These are phyloP conservation scores for Candida nitratophila DNA, from an alignment of 805 yeast genomes.

Conservation along the genomic window DNA sequence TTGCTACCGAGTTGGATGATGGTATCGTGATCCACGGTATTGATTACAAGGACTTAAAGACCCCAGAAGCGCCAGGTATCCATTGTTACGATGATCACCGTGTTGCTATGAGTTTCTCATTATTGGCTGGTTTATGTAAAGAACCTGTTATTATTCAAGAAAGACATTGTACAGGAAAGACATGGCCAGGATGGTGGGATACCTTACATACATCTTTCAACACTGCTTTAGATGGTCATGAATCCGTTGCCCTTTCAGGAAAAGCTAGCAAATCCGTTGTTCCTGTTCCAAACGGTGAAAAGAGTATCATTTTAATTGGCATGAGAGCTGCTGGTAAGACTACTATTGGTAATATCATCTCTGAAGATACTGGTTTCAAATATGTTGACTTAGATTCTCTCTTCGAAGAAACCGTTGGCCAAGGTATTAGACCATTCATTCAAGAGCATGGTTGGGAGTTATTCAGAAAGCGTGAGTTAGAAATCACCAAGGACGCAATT, in stretches of 20 bases:
- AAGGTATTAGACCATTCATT: slow-evolving; percentile 54
- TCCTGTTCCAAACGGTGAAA: slow-evolving; percentile 32
- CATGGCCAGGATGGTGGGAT: slow-evolving; percentile 99
- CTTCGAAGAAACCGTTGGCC: slow-evolving; percentile 48
- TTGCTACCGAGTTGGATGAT: slow-evolving; percentile 78
- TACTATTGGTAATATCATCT: slow-evolving; percentile 74
- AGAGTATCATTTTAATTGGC: slow-evolving; percentile 76
- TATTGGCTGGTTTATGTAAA: slow-evolving; percentile 63
- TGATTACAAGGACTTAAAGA: slow-evolving; percentile 37
- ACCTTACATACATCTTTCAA: slow-evolving; percentile 63
- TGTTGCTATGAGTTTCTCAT: slow-evolving; percentile 95
- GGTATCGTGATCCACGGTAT: slow-evolving; percentile 86
- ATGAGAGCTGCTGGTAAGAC: slow-evolving; percentile 99
- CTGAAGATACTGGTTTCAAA: slow-evolving; percentile 57
- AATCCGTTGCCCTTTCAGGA: slow-evolving; percentile 22
- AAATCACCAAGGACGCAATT: slow-evolving; percentile 45
- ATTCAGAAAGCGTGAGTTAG: slow-evolving; percentile 65
- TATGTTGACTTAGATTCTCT: slow-evolving; percentile 71
- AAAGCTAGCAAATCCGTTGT: slow-evolving; percentile 9
- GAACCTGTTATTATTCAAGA: slow-evolving; percentile 70
- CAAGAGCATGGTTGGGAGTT: slow-evolving; percentile 76
- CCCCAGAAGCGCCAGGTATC: slow-evolving; percentile 58
- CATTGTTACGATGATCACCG: slow-evolving; percentile 91
- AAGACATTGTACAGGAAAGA: slow-evolving; percentile 89
- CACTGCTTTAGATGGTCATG: slow-evolving; percentile 65